phyloP scores from a whole-genome alignment of 139 green algal genomes.

The Chlorella sp. region DNA sequence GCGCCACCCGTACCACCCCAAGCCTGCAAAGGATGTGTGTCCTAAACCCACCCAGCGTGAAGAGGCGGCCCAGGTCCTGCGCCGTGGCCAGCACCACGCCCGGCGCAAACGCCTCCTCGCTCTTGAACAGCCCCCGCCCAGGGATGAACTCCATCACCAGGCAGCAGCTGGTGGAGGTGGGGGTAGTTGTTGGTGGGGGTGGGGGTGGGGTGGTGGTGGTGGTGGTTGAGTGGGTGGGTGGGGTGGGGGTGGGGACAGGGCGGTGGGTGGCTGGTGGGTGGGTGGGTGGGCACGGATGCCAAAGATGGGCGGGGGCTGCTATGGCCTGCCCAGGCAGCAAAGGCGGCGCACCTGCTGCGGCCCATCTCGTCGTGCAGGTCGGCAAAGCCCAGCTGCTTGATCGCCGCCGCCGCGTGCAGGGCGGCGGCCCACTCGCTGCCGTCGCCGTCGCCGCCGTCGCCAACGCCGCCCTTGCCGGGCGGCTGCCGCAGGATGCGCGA shows the following conservation, averaged over 20 bases:
- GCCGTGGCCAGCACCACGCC: constrained; percentile 29
- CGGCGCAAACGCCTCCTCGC: constrained; percentile 38
- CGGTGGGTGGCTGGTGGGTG: background rate
- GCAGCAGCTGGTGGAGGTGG: constrained; percentile 49
- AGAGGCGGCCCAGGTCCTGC: constrained; percentile 54
- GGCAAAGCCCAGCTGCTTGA: constrained; percentile 20
- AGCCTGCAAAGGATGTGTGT: too few relatives aligned
- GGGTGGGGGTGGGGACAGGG: background rate
- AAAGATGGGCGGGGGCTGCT: background rate
- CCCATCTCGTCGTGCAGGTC: constrained; percentile 66
- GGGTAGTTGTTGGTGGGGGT: too few relatives aligned
- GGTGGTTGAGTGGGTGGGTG: background rate
- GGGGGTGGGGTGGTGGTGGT: background rate
- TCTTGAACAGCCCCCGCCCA: constrained; percentile 49
- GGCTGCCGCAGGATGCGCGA: constrained; percentile 72
- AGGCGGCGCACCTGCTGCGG: constrained; percentile 15
- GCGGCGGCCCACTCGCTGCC: constrained; percentile 44
- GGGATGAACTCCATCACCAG: constrained; percentile 80
- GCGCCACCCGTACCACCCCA: too few relatives aligned
- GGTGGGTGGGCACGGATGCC: background rate
- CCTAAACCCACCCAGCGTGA: too few relatives aligned
- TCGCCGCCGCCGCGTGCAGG: constrained; percentile 11
- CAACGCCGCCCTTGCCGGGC: too few relatives aligned
- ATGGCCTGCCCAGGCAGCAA: too few relatives aligned
- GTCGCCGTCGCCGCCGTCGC: too few relatives aligned